phyloP scores from a whole-genome alignment of 306 rosid species.

The Begonia fuchsioides region DNA sequence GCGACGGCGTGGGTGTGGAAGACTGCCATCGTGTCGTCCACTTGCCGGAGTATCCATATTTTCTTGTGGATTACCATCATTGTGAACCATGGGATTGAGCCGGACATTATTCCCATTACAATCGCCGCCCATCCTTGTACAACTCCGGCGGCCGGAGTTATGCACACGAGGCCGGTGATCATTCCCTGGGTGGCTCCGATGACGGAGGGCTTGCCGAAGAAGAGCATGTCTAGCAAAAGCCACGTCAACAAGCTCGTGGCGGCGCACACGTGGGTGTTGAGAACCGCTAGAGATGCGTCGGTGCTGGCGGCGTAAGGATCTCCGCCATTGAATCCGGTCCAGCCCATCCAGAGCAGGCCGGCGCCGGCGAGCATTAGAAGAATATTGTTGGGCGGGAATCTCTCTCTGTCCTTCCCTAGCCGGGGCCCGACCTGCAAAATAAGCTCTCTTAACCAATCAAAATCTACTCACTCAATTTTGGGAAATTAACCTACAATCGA shows the following conservation, averaged over 20 bases:
- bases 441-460: no score
- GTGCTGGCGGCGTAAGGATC: conserved; percentile 28
- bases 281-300: conserved; percentile 37
- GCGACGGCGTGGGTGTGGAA: conserved; percentile 44
- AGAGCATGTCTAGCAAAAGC: conserved; percentile 25
- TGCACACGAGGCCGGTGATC: conserved; percentile 39
- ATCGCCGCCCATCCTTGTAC: conserved; percentile 50
- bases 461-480: no score
- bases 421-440: conserved; percentile 28
- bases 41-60: conserved; percentile 14
- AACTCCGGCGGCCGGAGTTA: conserved; percentile 39
- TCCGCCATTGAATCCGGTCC: conserved; percentile 42
- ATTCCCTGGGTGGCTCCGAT: conserved; percentile 39
- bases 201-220: conserved; percentile 35
- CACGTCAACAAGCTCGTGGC: conserved; percentile 34
- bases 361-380: conserved; percentile 38
- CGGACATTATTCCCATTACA: conserved; percentile 31
- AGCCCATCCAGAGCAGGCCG: conserved; percentile 36
- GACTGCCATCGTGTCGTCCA: conserved; percentile 35
- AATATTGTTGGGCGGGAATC: conserved; percentile 35
- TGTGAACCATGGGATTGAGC: conserved; percentile 46
- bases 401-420: conserved; percentile 20
- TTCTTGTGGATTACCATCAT: conserved; percentile 42
- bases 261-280: conserved; percentile 35
- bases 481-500: no score